A percentile compares a stretch with the other conserved stretches of the same genome.
Conservation (phyloP, 768 basidiomycete genomes). For the Hericium rajendrae region DNA sequence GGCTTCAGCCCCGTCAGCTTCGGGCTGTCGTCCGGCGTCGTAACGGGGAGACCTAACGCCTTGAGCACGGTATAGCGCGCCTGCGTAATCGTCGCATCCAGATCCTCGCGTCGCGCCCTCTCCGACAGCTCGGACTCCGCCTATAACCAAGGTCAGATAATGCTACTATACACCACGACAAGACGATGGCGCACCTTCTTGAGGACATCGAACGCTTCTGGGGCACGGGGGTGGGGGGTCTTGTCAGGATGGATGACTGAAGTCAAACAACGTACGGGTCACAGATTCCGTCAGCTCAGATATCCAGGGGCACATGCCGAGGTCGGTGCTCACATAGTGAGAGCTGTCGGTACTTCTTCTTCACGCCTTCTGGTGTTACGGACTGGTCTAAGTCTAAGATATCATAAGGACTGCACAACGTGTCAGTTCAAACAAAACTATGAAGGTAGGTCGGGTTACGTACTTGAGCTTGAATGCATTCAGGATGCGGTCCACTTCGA, state of each 20-base stretch:
- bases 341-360: constrained; percentile 79
- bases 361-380: constrained; percentile 73
- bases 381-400: constrained; percentile 71
- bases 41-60: constrained; percentile 47
- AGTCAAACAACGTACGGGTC: constrained; percentile 32
- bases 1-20: constrained; percentile 45
- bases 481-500: constrained; percentile 86
- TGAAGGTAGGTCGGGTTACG: constrained; percentile 17
- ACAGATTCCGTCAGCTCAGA: constrained; percentile 9
- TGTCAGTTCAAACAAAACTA: background rate
- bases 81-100: constrained; percentile 71
- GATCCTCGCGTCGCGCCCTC: constrained; percentile 66
- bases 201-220: constrained; percentile 87
- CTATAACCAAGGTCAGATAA: constrained; percentile 28
- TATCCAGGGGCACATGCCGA: constrained; percentile 1
- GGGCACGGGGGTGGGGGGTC: constrained; percentile 75
- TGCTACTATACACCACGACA: background rate
- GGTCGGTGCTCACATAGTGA: constrained; percentile 58
- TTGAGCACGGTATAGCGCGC: constrained; percentile 65
- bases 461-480: constrained; percentile 96
- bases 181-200: constrained; percentile 59
- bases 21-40: constrained; percentile 49
- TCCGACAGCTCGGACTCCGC: constrained; percentile 81
- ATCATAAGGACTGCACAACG: constrained; percentile 72
- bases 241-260: constrained; percentile 98